Percentiles rank a stretch among this genome's conserved stretches.
Evolutionary conservation across 1,139 yeast species (phyloP).

Genomic region (Saccharomyces hybrid): DNA sequence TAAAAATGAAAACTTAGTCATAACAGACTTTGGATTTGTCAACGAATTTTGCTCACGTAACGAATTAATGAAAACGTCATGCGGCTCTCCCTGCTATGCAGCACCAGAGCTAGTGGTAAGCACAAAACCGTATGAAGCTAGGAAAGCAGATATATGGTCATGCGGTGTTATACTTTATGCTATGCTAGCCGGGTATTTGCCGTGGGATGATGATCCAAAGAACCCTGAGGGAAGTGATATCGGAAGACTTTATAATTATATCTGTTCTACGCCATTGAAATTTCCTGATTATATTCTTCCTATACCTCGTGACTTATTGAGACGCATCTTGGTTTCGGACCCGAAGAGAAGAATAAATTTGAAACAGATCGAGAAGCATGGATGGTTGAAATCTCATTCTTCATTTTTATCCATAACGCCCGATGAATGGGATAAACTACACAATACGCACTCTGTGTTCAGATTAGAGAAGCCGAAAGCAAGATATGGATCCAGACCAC

Average conservation of each 20-base stretch:
- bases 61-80: constrained; percentile 88
- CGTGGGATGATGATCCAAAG: constrained; percentile 94
- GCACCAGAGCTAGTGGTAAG: constrained; percentile 94
- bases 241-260: constrained; percentile 81
- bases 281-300: constrained; percentile 93
- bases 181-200: constrained; percentile 96
- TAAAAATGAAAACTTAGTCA: constrained; percentile 57
- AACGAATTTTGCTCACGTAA: constrained; percentile 66
- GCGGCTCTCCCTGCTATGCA: constrained; percentile 98
- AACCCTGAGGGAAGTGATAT: constrained; percentile 95
- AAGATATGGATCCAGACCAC: constrained; percentile 31
- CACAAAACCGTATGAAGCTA: constrained; percentile 79
- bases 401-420: constrained; percentile 80
- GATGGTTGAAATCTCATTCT: constrained; percentile 83
- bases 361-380: constrained; percentile 66
- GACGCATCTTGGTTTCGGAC: constrained; percentile 63
- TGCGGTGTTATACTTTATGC: constrained; percentile 93
- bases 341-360: constrained; percentile 70
- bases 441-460: constrained; percentile 37
- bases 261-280: constrained; percentile 82
- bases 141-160: constrained; percentile 95
- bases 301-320: constrained; percentile 79
- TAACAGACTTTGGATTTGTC: constrained; percentile 83
- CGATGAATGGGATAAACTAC: constrained; percentile 73
- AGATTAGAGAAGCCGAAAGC: constrained; percentile 32